Evolutionary conservation across 768 basidiomycete species (phyloP).

Genomic region (Nidularia sp.): DNA sequence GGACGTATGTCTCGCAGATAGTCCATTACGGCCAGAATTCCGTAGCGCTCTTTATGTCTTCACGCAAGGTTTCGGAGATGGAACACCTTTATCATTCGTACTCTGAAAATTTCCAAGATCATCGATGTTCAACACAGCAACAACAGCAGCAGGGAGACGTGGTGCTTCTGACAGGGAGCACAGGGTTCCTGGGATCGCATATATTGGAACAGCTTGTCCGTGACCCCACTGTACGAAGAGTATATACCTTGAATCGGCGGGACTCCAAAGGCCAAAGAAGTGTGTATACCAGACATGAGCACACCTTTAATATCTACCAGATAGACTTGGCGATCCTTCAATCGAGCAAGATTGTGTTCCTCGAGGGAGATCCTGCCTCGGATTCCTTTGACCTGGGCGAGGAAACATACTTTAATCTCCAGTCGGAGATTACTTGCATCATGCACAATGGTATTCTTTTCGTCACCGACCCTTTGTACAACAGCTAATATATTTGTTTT

Average conservation of each 20-base stretch:
- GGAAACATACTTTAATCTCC: constrained; percentile 22
- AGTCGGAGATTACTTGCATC: constrained; percentile 24
- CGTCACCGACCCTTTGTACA: neutral
- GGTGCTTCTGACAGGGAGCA: constrained; percentile 37
- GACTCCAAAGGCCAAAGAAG: neutral
- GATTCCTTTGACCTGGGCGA: constrained; percentile 19
- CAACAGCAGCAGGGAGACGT: constrained; percentile 1
- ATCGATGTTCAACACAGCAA: neutral
- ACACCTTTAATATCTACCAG: constrained; percentile 24
- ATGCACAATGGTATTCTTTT: constrained; percentile 27
- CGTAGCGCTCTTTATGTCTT: constrained; percentile 1
- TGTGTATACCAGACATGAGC: constrained; percentile 16
- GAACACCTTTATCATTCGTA: constrained; percentile 7
- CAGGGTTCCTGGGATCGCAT: constrained; percentile 35
- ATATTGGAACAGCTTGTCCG: constrained; percentile 22
- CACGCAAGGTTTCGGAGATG: neutral
- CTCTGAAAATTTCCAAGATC: neutral
- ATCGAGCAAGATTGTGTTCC: constrained; percentile 23
- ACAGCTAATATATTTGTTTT: neutral
- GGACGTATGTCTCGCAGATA: neutral
- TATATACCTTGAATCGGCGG: constrained; percentile 27
- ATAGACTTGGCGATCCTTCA: constrained; percentile 21
- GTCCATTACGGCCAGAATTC: neutral
- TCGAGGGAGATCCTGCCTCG: constrained; percentile 30
- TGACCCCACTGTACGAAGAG: constrained; percentile 11